Percentiles rank a stretch among this genome's conserved stretches.
These are phyloP conservation scores for Teunomyces pallodes DNA, from an alignment of 805 yeast genomes.

Conservation along the genomic window DNA sequence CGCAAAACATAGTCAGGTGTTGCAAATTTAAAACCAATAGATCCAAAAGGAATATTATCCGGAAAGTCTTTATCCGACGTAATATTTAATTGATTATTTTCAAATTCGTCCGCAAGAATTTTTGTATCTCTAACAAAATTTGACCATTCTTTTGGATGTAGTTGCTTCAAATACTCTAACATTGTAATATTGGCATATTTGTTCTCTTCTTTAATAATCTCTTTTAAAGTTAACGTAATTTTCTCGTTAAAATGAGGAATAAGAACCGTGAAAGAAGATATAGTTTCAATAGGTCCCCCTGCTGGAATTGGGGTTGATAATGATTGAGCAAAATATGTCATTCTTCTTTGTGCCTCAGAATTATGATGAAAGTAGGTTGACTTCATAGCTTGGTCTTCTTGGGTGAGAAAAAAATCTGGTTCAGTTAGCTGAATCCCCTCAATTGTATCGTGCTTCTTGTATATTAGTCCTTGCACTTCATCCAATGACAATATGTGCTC, in stretches of 20 bases:
- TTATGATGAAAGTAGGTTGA: conserved; percentile 34
- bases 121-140: conserved; percentile 77
- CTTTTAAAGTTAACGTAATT: conserved; percentile 42
- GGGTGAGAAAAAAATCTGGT: neutral
- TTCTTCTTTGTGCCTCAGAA: conserved; percentile 55
- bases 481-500: conserved; percentile 39
- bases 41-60: conserved; percentile 66
- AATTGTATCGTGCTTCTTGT: conserved; percentile 10
- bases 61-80: conserved; percentile 32
- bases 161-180: conserved; percentile 73
- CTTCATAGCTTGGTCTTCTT: neutral
- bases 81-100: neutral
- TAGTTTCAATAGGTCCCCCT: conserved; percentile 44
- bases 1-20: conserved; percentile 61
- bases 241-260: conserved; percentile 54
- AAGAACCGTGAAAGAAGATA: conserved; percentile 51
- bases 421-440: no score
- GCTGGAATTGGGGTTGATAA: conserved; percentile 48
- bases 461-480: conserved; percentile 38
- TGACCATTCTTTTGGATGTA: conserved; percentile 77
- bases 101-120: conserved; percentile 19
- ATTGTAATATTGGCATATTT: conserved; percentile 49
- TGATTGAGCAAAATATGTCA: conserved; percentile 54
- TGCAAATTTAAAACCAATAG: conserved; percentile 69
- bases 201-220: conserved; percentile 45